These are phyloP conservation scores for Pneumocystis jirovecii DNA, from an alignment of 1,139 yeast genomes.

Conservation along the genomic window DNA sequence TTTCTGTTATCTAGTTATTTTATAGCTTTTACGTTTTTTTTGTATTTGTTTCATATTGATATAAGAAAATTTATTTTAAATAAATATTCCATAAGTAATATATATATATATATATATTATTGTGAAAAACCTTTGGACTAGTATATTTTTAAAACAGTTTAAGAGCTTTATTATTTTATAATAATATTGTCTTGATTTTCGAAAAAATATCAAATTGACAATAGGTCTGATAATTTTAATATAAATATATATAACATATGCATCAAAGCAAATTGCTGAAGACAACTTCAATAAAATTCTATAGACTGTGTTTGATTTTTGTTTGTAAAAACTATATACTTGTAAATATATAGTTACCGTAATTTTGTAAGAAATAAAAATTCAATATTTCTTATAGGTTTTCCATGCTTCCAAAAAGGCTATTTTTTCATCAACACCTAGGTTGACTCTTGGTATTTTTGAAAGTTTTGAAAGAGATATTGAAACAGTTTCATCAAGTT, in stretches of 20 bases:
- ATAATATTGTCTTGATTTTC: background rate
- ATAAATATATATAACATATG: too few species aligned
- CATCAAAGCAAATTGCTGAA: background rate
- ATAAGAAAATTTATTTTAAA: background rate
- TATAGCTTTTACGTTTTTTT: background rate
- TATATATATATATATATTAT: background rate
- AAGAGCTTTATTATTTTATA: too few species aligned
- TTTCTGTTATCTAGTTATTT: background rate
- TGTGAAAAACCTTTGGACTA: too few species aligned
- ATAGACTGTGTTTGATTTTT: too few species aligned
- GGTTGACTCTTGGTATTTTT: slow-evolving; percentile 5
- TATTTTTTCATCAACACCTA: slow-evolving; percentile 7
- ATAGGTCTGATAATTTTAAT: too few species aligned
- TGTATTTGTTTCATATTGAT: background rate
- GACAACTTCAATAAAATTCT: too few species aligned
- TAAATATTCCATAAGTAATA: background rate
- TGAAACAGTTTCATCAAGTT: background rate
- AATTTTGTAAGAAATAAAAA: background rate
- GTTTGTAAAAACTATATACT: too few species aligned
- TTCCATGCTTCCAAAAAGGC: slow-evolving; percentile 6
- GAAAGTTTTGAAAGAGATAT: slow-evolving; percentile 4
- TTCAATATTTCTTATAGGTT: background rate
- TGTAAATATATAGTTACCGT: too few species aligned
- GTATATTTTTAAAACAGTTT: too few species aligned
- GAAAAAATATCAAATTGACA: background rate